Evolutionary conservation across 148 eudicot genomes (phyloP), one percentile per base, ranked within the genome.

Genomic region (Fallopia convolvulus): DNA sequence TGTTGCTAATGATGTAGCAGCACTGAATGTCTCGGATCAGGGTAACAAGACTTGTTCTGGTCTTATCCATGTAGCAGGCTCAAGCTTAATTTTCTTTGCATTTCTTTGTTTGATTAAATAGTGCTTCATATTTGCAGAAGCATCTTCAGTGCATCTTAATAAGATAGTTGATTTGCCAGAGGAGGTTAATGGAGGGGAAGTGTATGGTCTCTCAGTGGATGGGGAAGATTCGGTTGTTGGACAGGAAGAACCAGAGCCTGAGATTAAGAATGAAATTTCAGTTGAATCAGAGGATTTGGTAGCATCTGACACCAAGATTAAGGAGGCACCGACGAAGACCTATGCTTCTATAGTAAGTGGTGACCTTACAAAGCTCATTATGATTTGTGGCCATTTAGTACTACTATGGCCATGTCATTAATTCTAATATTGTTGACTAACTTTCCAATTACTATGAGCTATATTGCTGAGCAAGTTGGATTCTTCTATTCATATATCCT

Each of bases 341-440:
- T 94, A 90, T 86, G 98, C 98, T 80, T 90, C 95, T 36, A 92
- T 94, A 79, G 98, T 94, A 86, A 89, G 98, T 87, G 46, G 32
- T 21, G 41, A 26, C 21, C 7, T 13, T 33, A n/a, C 68, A 13
- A 26, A 23, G 68, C 26, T 60, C 13, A 7, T 63, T 63, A 15
- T 6, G 20, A n/a, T n/a, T 55, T 55, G 60, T 6, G 18, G 0
- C 39, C 3, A 3, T 36, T 36, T 36, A 36, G 39, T 36, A 36
- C 39, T 36, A 36, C 39, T 36, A 36, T 36, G 39, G 39, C 4
- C 4, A 36, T 36, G 39, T 2, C 39, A 55, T 55, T 17, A 63
- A 26, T 63, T 26, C 1, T 63, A 4, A 26, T 55, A 15, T 36
- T 36, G 21, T 17, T 55, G 60, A 4, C n/a, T 11, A n/a, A 55